Percentiles rank a stretch among this genome's conserved stretches.
Conservation (phyloP, 2,329 filamentous ascomycete genomes). For the Fusarium caatingaense region DNA sequence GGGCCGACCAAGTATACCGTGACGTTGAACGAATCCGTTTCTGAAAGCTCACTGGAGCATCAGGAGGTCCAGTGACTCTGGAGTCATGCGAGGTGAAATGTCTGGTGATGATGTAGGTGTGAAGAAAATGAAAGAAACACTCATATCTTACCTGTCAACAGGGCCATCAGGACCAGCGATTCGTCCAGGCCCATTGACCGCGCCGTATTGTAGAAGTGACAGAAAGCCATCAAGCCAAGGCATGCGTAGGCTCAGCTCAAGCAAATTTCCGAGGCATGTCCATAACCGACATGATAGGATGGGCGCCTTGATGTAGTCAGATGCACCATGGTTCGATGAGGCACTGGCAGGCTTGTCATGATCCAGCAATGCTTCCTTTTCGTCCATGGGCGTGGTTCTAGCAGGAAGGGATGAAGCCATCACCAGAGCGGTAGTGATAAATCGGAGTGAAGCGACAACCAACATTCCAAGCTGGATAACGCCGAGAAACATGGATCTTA, state of each 20-base stretch:
- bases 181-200: slow-evolving; percentile 78
- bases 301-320: slow-evolving; percentile 61
- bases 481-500: slow-evolving; percentile 65
- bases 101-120: slow-evolving; percentile 31
- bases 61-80: slow-evolving; percentile 59
- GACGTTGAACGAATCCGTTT: slow-evolving; percentile 32
- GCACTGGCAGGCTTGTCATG: slow-evolving; percentile 40
- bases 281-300: slow-evolving; percentile 83
- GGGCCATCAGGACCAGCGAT: slow-evolving; percentile 80
- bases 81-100: slow-evolving; percentile 57
- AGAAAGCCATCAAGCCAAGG: slow-evolving; percentile 86
- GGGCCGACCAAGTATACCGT: slow-evolving; percentile 35
- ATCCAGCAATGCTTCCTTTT: slow-evolving; percentile 38
- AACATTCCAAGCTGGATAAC: slow-evolving; percentile 66
- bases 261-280: slow-evolving; percentile 76
- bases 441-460: slow-evolving; percentile 72
- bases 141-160: slow-evolving; percentile 85
- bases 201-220: slow-evolving; percentile 79
- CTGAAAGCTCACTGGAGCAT: slow-evolving; percentile 54
- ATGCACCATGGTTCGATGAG: slow-evolving; percentile 27
- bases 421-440: slow-evolving; percentile 71
- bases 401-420: slow-evolving; percentile 75
- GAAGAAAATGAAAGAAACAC: slow-evolving; percentile 48
- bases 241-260: slow-evolving; percentile 84
- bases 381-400: slow-evolving; percentile 51